Conservation (phyloP, 164 flowering plant genomes). For the Vitis rotundifolia region DNA sequence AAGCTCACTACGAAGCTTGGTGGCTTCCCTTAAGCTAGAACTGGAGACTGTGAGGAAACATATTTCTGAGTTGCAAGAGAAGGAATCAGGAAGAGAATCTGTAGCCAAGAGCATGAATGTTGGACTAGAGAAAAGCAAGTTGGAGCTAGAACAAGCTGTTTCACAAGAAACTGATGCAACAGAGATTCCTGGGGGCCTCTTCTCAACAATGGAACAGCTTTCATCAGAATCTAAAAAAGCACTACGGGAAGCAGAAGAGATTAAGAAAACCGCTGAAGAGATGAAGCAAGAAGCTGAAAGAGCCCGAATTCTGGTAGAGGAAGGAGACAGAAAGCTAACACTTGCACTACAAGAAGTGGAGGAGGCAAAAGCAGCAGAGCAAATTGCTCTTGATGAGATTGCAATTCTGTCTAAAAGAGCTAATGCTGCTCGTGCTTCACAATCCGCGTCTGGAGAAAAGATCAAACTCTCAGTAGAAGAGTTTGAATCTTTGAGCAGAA, state of each 20-base stretch:
- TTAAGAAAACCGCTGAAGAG: constrained; percentile 17
- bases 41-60: constrained; percentile 35
- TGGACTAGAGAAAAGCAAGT: constrained; percentile 19
- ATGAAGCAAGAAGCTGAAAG: constrained; percentile 33
- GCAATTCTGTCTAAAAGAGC: constrained; percentile 14
- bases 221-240: constrained; percentile 25
- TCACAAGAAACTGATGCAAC: constrained; percentile 8
- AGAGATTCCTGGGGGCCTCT: constrained; percentile 3
- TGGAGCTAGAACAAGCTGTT: constrained; percentile 21
- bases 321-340: constrained; percentile 33
- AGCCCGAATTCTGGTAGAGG: constrained; percentile 10
- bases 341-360: constrained; percentile 30
- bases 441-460: constrained; percentile 12
- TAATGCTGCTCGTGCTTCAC: constrained; percentile 2
- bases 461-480: constrained; percentile 41
- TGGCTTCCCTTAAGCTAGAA: constrained; percentile 34
- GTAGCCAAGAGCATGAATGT: constrained; percentile 7
- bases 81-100: constrained; percentile 21
- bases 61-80: constrained; percentile 8
- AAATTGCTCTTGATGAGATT: constrained; percentile 32
- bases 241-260: constrained; percentile 28
- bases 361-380: constrained; percentile 44
- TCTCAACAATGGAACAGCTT: constrained; percentile 20
- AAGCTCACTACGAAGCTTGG: constrained; percentile 17
- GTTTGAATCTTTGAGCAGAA: constrained; percentile 34